These are phyloP conservation scores for Davidsoniella neocaledoniae DNA, from an alignment of 2,329 filamentous ascomycete species.

Conservation along the genomic window DNA sequence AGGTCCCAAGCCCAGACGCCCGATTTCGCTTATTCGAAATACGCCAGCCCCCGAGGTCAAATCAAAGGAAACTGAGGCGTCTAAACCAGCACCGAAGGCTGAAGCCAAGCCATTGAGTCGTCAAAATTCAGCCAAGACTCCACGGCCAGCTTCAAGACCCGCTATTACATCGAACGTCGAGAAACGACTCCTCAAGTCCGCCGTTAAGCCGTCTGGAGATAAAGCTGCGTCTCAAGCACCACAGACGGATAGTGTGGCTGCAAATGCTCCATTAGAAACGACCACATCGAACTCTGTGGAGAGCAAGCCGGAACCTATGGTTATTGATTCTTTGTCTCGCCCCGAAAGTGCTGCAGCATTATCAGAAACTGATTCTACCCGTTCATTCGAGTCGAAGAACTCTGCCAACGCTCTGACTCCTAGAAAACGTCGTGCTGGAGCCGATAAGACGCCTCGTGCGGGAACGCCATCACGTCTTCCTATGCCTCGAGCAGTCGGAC, in stretches of 20 bases:
- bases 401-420: neutral
- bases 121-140: constrained; percentile 5
- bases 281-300: neutral
- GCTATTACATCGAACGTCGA: neutral
- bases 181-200: neutral
- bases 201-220: neutral
- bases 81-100: neutral
- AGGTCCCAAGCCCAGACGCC: constrained; percentile 4
- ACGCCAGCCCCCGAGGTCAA: constrained; percentile 2
- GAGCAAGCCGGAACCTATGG: neutral
- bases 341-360: neutral
- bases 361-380: constrained; percentile 5
- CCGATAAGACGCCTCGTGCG: constrained; percentile 12
- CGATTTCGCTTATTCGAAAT: constrained; percentile 11
- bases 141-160: neutral
- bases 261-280: neutral
- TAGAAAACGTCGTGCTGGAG: neutral
- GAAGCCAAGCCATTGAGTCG: constrained; percentile 1
- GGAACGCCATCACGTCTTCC: constrained; percentile 19
- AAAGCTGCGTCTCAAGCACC: neutral
- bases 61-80: neutral
- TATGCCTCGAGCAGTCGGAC: constrained; percentile 21
- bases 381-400: constrained; percentile 4
- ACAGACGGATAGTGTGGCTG: neutral
- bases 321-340: neutral